A percentile compares a stretch with the other conserved stretches of the same genome.
These are phyloP conservation scores for Podospora pseudocomata DNA, from an alignment of 495 filamentous ascomycete genomes.

Conservation along the genomic window DNA sequence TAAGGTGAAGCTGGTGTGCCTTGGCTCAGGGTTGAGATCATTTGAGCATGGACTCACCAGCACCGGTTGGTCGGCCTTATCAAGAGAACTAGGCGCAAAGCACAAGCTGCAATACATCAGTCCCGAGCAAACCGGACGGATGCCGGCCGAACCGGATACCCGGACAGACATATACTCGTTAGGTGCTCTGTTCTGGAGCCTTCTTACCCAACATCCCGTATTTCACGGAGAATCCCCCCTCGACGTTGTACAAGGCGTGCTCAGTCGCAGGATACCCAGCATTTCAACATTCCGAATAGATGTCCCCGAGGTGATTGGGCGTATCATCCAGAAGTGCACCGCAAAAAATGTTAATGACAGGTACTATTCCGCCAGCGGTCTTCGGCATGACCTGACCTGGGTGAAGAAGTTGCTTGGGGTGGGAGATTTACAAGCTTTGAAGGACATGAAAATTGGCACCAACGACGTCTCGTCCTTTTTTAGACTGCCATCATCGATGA, in stretches of 20 bases:
- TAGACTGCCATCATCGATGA: conserved; percentile 71
- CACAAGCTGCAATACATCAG: conserved; percentile 85
- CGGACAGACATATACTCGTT: conserved; percentile 88
- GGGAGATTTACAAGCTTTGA: conserved; percentile 66
- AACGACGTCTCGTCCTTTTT: conserved; percentile 85
- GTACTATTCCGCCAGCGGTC: conserved; percentile 77
- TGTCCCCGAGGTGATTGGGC: conserved; percentile 72
- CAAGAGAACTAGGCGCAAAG: conserved; percentile 72
- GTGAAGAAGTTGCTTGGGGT: conserved; percentile 68
- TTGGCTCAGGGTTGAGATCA: conserved; percentile 76
- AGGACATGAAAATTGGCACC: conserved; percentile 65
- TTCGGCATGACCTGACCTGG: conserved; percentile 69
- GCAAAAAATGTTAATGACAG: conserved; percentile 77
- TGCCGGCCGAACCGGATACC: conserved; percentile 83
- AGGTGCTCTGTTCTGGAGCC: conserved; percentile 80
- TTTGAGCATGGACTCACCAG: conserved; percentile 86
- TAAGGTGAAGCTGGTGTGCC: conserved; percentile 72
- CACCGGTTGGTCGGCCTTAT: conserved; percentile 77
- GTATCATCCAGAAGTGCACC: conserved; percentile 85
- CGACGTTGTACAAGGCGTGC: conserved; percentile 83
- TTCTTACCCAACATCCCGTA: conserved; percentile 71
- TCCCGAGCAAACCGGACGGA: conserved; percentile 85
- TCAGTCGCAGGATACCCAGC: conserved; percentile 68
- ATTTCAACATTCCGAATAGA: conserved; percentile 72
- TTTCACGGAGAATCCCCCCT: conserved; percentile 76